phyloP scores from a whole-genome alignment of 179 eudicot species.

The Silene coronaria region DNA sequence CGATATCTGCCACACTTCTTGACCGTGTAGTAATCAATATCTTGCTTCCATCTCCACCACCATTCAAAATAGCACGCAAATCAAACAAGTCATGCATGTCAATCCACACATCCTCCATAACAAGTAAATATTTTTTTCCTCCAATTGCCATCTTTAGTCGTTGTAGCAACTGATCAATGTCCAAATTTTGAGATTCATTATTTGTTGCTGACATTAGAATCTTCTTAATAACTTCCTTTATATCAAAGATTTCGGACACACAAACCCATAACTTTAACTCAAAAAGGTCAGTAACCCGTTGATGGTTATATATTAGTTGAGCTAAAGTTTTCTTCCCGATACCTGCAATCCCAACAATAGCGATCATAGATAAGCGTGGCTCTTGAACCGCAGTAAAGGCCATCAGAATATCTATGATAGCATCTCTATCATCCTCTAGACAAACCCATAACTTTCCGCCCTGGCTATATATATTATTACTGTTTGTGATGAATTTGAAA shows the following conservation, averaged over 20 bases:
- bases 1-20: conserved; percentile 22
- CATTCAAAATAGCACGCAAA: conserved; percentile 18
- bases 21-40: conserved; percentile 33
- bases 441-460: conserved; percentile 18
- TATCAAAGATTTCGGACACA: conserved; percentile 11
- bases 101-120: conserved; percentile 37
- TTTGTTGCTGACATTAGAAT: conserved; percentile 14
- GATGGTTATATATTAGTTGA: conserved; percentile 18
- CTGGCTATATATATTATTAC: no score
- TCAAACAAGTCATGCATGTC: conserved; percentile 26
- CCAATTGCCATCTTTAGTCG: conserved; percentile 6
- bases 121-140: conserved; percentile 25
- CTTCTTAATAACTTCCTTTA: not conserved
- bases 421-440: conserved; percentile 9
- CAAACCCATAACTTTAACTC: conserved; percentile 24
- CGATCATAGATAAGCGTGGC: not conserved
- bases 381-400: not conserved
- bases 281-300: conserved; percentile 10
- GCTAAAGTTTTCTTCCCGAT: conserved; percentile 31
- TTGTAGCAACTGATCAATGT: conserved; percentile 16
- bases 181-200: not conserved
- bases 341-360: conserved; percentile 25
- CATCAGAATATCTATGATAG: not conserved
- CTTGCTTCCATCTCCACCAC: conserved; percentile 23
- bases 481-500: no score